Conservation (phyloP, 257 asterid genomes). For the Schizonepeta tenuifolia region DNA sequence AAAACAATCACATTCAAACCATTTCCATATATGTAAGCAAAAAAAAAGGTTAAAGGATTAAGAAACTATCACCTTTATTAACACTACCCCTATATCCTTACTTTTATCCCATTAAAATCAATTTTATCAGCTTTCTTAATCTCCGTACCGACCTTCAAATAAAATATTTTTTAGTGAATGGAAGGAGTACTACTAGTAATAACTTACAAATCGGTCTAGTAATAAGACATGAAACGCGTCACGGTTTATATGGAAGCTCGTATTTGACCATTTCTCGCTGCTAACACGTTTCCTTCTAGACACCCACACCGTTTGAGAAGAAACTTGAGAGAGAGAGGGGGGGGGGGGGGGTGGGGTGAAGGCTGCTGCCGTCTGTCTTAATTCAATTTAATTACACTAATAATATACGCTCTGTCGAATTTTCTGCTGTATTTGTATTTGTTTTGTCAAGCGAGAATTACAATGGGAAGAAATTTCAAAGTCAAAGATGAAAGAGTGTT, state of each 20-base stretch:
- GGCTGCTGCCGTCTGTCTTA: slow-evolving; percentile 32
- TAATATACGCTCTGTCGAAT: slow-evolving; percentile 18
- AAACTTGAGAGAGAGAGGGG: neutral
- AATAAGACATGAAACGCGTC: slow-evolving; percentile 18
- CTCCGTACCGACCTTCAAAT: too few relatives aligned
- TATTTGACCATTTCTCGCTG: slow-evolving; percentile 25
- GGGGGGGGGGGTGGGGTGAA: too few relatives aligned
- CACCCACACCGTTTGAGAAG: neutral
- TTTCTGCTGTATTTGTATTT: neutral
- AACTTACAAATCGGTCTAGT: too few relatives aligned
- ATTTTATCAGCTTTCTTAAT: too few relatives aligned
- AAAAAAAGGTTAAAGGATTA: too few relatives aligned
- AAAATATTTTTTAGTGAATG: too few relatives aligned
- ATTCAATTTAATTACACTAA: neutral
- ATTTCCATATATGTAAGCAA: too few relatives aligned
- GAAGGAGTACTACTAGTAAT: too few relatives aligned
- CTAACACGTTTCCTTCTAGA: slow-evolving; percentile 5
- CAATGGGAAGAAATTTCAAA: slow-evolving; percentile 44
- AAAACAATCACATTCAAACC: too few relatives aligned
- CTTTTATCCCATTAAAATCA: too few relatives aligned
- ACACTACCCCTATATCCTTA: too few relatives aligned
- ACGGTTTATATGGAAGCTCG: slow-evolving; percentile 7
- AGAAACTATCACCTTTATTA: too few relatives aligned
- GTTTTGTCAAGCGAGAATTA: slow-evolving; percentile 13
- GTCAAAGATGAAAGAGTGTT: slow-evolving; percentile 43